Evolutionary conservation across 345 rosid genomes (phyloP).

Genomic region (Microthlaspi erraticum): DNA sequence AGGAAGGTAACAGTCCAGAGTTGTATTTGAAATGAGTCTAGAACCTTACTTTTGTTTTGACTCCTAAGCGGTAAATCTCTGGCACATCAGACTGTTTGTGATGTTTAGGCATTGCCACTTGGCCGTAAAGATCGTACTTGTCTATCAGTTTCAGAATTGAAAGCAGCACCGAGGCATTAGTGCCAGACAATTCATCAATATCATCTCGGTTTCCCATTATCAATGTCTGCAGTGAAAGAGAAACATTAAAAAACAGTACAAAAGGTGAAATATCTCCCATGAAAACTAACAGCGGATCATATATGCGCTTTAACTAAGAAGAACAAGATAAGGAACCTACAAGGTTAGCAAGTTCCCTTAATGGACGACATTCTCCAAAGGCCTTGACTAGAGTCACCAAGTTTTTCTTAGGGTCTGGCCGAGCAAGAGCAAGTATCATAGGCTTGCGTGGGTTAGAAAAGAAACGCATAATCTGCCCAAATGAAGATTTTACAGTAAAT

Average conservation of each 20-base stretch:
- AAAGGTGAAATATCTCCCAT: background rate
- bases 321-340: conserved; percentile 44
- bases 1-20: conserved; percentile 5
- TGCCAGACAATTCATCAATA: conserved; percentile 70
- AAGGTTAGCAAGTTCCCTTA: conserved; percentile 79
- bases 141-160: conserved; percentile 72
- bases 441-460: conserved; percentile 75
- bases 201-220: conserved; percentile 78
- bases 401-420: conserved; percentile 82
- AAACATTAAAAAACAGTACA: background rate
- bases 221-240: conserved; percentile 54
- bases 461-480: conserved; percentile 73
- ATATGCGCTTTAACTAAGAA: background rate
- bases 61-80: conserved; percentile 69
- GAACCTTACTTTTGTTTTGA: conserved; percentile 62
- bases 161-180: conserved; percentile 64
- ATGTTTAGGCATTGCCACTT: conserved; percentile 79
- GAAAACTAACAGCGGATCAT: background rate
- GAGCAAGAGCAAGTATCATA: conserved; percentile 81
- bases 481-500: conserved; percentile 14
- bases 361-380: conserved; percentile 75
- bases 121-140: conserved; percentile 73
- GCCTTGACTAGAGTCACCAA: conserved; percentile 74
- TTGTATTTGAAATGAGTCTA: background rate
- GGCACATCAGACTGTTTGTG: conserved; percentile 76